Conservation (phyloP, 768 basidiomycete species). For the Termitomyces sp. region DNA sequence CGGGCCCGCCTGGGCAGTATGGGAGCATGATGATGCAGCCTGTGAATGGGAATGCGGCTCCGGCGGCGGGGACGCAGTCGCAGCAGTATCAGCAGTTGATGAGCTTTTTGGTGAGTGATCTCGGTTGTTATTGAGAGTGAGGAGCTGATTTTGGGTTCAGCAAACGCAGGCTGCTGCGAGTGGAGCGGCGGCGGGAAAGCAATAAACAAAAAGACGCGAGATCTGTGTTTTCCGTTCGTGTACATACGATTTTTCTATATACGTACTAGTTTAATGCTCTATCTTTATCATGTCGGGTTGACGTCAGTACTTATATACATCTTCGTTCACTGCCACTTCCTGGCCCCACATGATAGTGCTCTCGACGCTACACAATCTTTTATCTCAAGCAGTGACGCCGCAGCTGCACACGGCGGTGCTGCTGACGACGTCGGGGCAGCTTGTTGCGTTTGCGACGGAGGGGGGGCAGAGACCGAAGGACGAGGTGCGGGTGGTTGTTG, state of each 20-base stretch:
- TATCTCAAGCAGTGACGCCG: slow-evolving; percentile 59
- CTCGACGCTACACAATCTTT: slow-evolving; percentile 60
- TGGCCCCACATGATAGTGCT: slow-evolving; percentile 80
- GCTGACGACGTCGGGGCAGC: slow-evolving; percentile 69
- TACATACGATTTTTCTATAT: neutral
- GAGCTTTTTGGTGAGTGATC: slow-evolving; percentile 56
- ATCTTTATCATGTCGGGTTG: slow-evolving; percentile 1
- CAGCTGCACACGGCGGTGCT: slow-evolving; percentile 68
- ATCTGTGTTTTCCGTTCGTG: neutral
- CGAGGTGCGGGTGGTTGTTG: slow-evolving; percentile 68
- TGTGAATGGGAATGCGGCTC: slow-evolving; percentile 34
- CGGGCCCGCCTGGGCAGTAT: slow-evolving; percentile 27
- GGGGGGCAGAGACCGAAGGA: slow-evolving; percentile 57
- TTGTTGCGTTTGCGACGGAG: slow-evolving; percentile 62
- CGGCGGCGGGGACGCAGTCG: slow-evolving; percentile 29
- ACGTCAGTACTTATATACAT: slow-evolving; percentile 2
- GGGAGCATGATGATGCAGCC: slow-evolving; percentile 37
- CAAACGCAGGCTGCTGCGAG: slow-evolving; percentile 29
- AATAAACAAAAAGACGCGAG: neutral
- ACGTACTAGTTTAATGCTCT: neutral
- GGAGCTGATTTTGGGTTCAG: slow-evolving; percentile 13
- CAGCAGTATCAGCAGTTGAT: slow-evolving; percentile 62
- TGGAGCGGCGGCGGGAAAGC: slow-evolving; percentile 14
- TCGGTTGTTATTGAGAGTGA: neutral
- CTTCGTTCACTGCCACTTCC: neutral